These are phyloP conservation scores for Termitomyces sp. DNA, from an alignment of 768 basidiomycete species.

Conservation along the genomic window DNA sequence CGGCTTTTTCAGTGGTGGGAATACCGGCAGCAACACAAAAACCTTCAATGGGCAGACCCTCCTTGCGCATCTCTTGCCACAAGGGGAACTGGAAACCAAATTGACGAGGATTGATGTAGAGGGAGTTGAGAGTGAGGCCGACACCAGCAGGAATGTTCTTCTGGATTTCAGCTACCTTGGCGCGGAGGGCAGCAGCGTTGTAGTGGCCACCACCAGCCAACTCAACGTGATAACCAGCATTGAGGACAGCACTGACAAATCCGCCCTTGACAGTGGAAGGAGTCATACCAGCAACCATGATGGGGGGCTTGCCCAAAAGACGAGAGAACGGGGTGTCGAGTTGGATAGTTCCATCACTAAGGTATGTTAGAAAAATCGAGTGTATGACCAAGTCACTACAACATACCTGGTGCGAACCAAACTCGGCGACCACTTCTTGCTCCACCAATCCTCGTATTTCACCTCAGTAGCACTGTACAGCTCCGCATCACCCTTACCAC, in stretches of 20 bases:
- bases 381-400: not conserved
- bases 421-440: slow-evolving; percentile 79
- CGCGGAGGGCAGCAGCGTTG: slow-evolving; percentile 82
- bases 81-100: slow-evolving; percentile 96
- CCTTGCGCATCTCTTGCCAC: slow-evolving; percentile 97
- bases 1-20: slow-evolving; percentile 94
- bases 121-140: slow-evolving; percentile 89
- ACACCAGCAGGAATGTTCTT: slow-evolving; percentile 81
- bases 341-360: slow-evolving; percentile 88
- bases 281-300: slow-evolving; percentile 99
- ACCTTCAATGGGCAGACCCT: slow-evolving; percentile 96
- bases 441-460: slow-evolving; percentile 87
- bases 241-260: slow-evolving; percentile 89
- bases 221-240: slow-evolving; percentile 95
- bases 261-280: slow-evolving; percentile 95
- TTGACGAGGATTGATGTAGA: slow-evolving; percentile 98
- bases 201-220: slow-evolving; percentile 98
- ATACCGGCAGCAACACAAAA: slow-evolving; percentile 99
- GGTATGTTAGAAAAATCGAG: slow-evolving; percentile 11
- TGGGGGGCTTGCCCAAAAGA: slow-evolving; percentile 91
- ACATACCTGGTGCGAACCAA: slow-evolving; percentile 87
- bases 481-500: slow-evolving; percentile 85
- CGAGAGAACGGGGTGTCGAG: slow-evolving; percentile 97
- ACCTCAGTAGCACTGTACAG: slow-evolving; percentile 67
- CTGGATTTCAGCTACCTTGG: slow-evolving; percentile 93